Evolutionary conservation across 805 yeast species (phyloP).

Genomic region (Suhomyces sp.): DNA sequence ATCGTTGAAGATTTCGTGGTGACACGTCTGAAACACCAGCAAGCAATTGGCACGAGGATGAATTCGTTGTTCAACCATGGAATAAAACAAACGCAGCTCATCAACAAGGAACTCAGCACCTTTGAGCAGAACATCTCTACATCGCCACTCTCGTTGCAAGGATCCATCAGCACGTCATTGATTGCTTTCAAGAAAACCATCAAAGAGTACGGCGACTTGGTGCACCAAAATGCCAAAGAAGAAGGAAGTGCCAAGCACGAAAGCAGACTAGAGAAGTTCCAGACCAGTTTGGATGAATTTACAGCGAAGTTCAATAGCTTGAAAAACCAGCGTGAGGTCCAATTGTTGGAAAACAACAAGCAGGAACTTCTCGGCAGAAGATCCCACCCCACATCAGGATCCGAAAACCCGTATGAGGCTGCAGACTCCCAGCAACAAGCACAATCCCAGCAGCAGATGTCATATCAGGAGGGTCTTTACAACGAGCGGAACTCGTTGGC

Average conservation of each 20-base stretch:
- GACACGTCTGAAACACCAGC: conserved; percentile 1
- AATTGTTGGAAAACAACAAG: conserved; percentile 43
- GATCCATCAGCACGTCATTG: conserved; percentile 75
- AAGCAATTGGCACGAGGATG: conserved; percentile 27
- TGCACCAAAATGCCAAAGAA: conserved; percentile 55
- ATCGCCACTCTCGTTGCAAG: conserved; percentile 74
- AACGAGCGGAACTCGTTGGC: conserved; percentile 64
- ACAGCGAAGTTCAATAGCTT: conserved; percentile 51
- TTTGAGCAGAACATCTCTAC: conserved; percentile 65
- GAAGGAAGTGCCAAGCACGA: conserved; percentile 52
- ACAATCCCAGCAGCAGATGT: conserved; percentile 24
- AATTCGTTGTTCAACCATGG: conserved; percentile 90
- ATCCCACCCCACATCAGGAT: conserved; percentile 16
- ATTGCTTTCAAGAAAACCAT: conserved; percentile 74
- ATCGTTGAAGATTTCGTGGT: neutral
- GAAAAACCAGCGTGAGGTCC: conserved; percentile 53
- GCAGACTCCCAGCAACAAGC: conserved; percentile 20
- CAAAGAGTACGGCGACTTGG: conserved; percentile 59
- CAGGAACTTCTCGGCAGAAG: conserved; percentile 58
- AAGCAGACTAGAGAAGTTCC: conserved; percentile 55
- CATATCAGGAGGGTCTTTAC: conserved; percentile 60
- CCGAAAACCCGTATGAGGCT: conserved; percentile 49
- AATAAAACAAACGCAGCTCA: conserved; percentile 71
- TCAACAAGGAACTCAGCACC: conserved; percentile 63
- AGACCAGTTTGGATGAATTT: conserved; percentile 44